Evolutionary conservation across 148 eudicot species (phyloP).

Genomic region (Chenopodium formosanum): DNA sequence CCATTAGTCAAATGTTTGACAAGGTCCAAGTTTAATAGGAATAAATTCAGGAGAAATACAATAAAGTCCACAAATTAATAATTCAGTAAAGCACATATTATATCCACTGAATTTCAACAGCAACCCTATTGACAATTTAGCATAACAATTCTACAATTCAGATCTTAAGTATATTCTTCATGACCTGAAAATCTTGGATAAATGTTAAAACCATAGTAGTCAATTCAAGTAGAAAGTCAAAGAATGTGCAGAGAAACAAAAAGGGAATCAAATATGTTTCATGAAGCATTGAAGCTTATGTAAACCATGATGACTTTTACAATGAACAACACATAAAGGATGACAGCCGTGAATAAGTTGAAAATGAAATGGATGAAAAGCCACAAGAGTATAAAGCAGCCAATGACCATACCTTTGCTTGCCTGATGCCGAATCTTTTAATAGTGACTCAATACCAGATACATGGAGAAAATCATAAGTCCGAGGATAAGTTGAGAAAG

Average conservation of each 20-base stretch:
- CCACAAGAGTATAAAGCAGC: neutral
- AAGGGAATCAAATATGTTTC: neutral
- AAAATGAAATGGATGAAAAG: neutral
- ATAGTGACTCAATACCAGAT: conserved; percentile 69
- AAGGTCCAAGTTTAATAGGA: neutral
- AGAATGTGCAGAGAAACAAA: neutral
- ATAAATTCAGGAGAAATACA: neutral
- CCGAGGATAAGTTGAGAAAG: conserved; percentile 99
- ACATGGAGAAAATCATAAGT: conserved; percentile 88
- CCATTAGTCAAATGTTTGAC: neutral
- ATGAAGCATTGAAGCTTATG: neutral
- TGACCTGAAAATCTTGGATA: neutral
- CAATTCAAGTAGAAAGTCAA: no score
- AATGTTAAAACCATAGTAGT: neutral
- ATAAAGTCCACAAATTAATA: neutral
- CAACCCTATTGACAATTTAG: no score
- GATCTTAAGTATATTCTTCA: neutral
- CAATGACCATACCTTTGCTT: conserved; percentile 56
- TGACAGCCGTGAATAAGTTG: neutral
- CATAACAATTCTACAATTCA: neutral
- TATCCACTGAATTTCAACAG: neutral
- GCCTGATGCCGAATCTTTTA: conserved; percentile 68
- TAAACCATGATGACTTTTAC: neutral
- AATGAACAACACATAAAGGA: neutral
- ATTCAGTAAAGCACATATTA: neutral